Conservation (phyloP, 1,284 basidiomycete species). For the Lentinus polychrous region DNA sequence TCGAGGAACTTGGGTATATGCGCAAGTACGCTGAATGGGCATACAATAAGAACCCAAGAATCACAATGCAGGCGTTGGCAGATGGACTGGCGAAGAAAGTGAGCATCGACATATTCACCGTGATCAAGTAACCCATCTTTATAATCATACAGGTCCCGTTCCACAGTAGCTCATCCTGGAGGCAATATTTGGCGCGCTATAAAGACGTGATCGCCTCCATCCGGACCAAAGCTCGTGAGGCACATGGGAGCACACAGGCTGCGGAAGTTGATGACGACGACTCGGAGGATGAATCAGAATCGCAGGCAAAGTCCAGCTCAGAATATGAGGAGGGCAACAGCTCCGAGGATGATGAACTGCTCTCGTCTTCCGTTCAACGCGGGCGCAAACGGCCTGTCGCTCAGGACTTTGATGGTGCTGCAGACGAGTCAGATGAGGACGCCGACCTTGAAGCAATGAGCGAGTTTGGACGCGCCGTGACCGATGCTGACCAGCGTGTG, state of each 20-base stretch:
- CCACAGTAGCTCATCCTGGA: slow-evolving; percentile 52
- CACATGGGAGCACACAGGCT: not conserved
- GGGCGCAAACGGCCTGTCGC: not conserved
- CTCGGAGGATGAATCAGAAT: slow-evolving; percentile 22
- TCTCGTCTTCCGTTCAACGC: not conserved
- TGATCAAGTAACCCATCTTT: no score
- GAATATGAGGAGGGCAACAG: slow-evolving; percentile 26
- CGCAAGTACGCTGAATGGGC: slow-evolving; percentile 57
- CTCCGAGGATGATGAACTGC: slow-evolving; percentile 22
- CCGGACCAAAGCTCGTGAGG: slow-evolving; percentile 36
- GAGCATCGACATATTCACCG: no score
- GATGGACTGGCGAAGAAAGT: slow-evolving; percentile 51
- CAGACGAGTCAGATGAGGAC: slow-evolving; percentile 11
- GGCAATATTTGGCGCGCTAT: slow-evolving; percentile 50
- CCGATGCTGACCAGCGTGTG: slow-evolving; percentile 49
- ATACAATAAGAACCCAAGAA: slow-evolving; percentile 41
- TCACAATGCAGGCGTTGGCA: slow-evolving; percentile 48
- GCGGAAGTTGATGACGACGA: slow-evolving; percentile 4
- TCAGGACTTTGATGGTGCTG: not conserved
- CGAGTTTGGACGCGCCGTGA: slow-evolving; percentile 37
- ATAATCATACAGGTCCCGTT: slow-evolving; percentile 68
- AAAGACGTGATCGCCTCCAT: slow-evolving; percentile 62
- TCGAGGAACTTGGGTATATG: slow-evolving; percentile 57
- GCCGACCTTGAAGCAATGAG: slow-evolving; percentile 50
- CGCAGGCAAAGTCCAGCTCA: slow-evolving; percentile 17